Base-by-base conservation (phyloP, 2,329 filamentous ascomycete genomes). In the Diaporthe velutina region DNA sequence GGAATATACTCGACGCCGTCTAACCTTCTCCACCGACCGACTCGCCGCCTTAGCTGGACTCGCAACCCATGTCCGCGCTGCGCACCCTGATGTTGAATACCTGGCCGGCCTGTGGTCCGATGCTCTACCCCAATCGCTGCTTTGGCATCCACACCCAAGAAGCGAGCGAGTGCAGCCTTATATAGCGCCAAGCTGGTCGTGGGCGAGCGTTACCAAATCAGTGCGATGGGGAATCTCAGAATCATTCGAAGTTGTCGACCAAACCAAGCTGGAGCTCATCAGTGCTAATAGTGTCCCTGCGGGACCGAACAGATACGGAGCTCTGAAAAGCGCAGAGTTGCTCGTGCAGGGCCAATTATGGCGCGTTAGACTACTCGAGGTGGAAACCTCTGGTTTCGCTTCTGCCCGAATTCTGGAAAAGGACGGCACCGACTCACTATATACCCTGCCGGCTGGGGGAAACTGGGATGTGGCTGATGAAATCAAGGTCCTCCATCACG, bases 121-220 rank as follows among this genome's bases (percentile, higher is more conserved):
- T 4, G 25, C 28, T 6, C 9, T 71, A 25, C 35, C 33, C 9
- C 13, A 42, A 30, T 40, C 54, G 1, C 42, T 48, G 4, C 5
- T 60, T 0, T 71, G 33, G 28, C 13, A 19, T 12, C 1, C n/a
- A n/a, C n/a, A n/a, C n/a, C 38, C 4, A 2, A 2, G 8, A 17
- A 10, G 54, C 3, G 25, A 35, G 42, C 67, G 50, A 2, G 28
- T 60, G 1, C 70, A 15, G 13, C 70, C 54, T 4, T 40, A 35
- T 13, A 60, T 71, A 22, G 55, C 55, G 3, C 54, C 70, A 1
- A 61, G 54, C 10, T 71, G 70, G 55, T 60, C 70, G 4, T 71
- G 70, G 70, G 19, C 54, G n/a, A 54, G 38, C 13, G 17, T 60
- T 22, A 71, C 68, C 4, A 54, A 54, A 4, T 4, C 7, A 7